A percentile compares a stretch with the other conserved stretches of the same genome.
Conservation (phyloP, 352 stramenopile species). For the Globisporangium rhizosaccharum region DNA sequence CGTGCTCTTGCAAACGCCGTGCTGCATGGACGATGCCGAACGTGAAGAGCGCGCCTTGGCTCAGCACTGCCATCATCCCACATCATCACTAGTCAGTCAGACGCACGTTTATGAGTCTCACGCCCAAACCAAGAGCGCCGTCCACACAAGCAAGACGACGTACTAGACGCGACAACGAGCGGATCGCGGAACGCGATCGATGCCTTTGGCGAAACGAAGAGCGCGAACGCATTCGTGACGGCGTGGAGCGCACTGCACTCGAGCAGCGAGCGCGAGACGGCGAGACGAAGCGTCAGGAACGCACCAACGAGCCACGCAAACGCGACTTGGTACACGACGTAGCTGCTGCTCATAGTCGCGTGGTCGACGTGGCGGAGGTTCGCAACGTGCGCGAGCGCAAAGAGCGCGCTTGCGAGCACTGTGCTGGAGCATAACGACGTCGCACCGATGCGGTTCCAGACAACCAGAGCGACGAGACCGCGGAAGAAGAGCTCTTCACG, state of each 20-base stretch:
- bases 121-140: not conserved
- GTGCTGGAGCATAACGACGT: conserved; percentile 16
- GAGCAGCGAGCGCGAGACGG: conserved; percentile 31
- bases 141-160: not conserved
- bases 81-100: not conserved
- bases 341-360: conserved; percentile 8
- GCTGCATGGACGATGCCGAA: not conserved
- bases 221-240: conserved; percentile 55
- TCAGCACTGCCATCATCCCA: not conserved
- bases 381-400: conserved; percentile 42
- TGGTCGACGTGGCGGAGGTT: conserved; percentile 23
- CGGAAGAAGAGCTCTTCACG: conserved; percentile 70
- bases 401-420: conserved; percentile 30
- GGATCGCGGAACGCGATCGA: conserved; percentile 2
- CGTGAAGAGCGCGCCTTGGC: not conserved
- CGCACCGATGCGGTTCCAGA: conserved; percentile 33
- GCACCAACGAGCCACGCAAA: conserved; percentile 40
- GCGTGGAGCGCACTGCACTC: conserved; percentile 54
- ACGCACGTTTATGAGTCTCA: not conserved
- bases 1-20: not conserved
- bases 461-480: conserved; percentile 36
- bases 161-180: conserved; percentile 1
- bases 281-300: conserved; percentile 35
- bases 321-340: conserved; percentile 33
- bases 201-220: conserved; percentile 17